Evolutionary conservation across 257 asterid genomes (phyloP).

Genomic region (Salvia rosmarinus): DNA sequence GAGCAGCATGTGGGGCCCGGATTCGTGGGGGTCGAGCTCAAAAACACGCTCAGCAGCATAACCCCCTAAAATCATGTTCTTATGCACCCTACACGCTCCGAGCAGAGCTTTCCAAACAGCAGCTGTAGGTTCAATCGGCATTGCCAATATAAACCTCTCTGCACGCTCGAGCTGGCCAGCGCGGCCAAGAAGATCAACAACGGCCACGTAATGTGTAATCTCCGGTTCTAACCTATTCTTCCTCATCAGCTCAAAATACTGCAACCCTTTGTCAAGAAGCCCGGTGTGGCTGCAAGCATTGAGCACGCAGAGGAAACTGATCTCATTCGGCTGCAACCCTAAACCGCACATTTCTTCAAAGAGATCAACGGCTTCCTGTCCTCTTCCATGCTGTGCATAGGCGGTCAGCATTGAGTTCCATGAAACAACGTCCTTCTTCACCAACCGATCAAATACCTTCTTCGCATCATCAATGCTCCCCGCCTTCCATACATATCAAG

Average conservation of each 20-base stretch:
- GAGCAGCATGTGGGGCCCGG: slow-evolving; percentile 79
- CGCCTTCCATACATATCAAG: slow-evolving; percentile 87
- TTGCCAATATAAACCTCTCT: slow-evolving; percentile 55
- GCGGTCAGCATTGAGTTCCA: slow-evolving; percentile 93
- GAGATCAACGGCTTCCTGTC: slow-evolving; percentile 58
- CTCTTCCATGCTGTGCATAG: slow-evolving; percentile 84
- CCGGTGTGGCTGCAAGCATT: slow-evolving; percentile 89
- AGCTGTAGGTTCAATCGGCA: slow-evolving; percentile 66
- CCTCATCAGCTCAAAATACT: slow-evolving; percentile 71
- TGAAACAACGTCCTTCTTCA: slow-evolving; percentile 65
- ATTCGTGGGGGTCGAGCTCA: slow-evolving; percentile 78
- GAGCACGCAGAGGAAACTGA: slow-evolving; percentile 72
- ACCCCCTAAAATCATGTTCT: slow-evolving; percentile 65
- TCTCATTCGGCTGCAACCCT: slow-evolving; percentile 65
- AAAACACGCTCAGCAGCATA: slow-evolving; percentile 80
- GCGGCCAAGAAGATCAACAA: slow-evolving; percentile 75
- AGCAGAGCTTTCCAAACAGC: slow-evolving; percentile 82
- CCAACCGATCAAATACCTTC: slow-evolving; percentile 63
- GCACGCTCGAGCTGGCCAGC: slow-evolving; percentile 73
- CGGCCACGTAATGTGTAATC: slow-evolving; percentile 64
- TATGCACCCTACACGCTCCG: slow-evolving; percentile 87
- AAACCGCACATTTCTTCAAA: slow-evolving; percentile 61
- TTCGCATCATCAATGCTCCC: slow-evolving; percentile 75
- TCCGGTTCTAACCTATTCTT: slow-evolving; percentile 52
- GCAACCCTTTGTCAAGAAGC: slow-evolving; percentile 64